Percentiles rank a stretch among this genome's conserved stretches.
Evolutionary conservation across 2,329 filamentous ascomycete genomes (phyloP).

Genomic region (Ceratocystis cubensis): DNA sequence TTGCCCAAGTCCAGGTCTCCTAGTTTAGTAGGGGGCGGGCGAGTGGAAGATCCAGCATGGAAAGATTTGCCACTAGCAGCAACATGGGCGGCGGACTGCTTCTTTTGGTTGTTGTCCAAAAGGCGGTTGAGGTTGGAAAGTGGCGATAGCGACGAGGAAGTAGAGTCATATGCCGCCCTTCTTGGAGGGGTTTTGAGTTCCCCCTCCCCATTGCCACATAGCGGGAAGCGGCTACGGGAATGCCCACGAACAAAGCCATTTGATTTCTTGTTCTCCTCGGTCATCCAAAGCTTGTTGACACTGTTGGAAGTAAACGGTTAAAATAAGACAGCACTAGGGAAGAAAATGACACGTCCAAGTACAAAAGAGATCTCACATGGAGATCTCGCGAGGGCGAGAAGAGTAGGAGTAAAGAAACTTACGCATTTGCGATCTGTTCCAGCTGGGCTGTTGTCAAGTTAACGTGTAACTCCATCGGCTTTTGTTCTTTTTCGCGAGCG

Average conservation of each 20-base stretch:
- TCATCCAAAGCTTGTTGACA: neutral
- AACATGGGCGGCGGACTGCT: neutral
- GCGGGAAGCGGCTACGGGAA: neutral
- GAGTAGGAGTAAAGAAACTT: slow-evolving; percentile 22
- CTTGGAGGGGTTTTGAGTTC: neutral
- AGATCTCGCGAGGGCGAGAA: too few relatives aligned
- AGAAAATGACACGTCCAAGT: too few relatives aligned
- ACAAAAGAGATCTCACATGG: too few relatives aligned
- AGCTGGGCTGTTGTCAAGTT: slow-evolving; percentile 39
- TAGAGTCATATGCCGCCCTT: neutral
- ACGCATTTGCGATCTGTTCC: slow-evolving; percentile 37
- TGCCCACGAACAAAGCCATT: neutral
- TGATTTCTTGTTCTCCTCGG: neutral
- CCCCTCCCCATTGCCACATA: neutral
- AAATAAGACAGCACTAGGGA: neutral
- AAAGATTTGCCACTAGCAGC: neutral
- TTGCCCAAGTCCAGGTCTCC: neutral
- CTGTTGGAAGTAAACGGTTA: neutral
- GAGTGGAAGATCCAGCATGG: neutral
- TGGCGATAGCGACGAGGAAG: neutral
- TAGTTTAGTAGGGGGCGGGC: neutral
- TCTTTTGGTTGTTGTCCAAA: neutral
- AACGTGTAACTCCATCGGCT: slow-evolving; percentile 36
- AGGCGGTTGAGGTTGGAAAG: neutral
- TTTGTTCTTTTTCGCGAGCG: slow-evolving; percentile 26